Percentiles rank a stretch among this genome's conserved stretches.
These are phyloP conservation scores for Mycena epipterygia DNA, from an alignment of 768 basidiomycete genomes.

Conservation along the genomic window DNA sequence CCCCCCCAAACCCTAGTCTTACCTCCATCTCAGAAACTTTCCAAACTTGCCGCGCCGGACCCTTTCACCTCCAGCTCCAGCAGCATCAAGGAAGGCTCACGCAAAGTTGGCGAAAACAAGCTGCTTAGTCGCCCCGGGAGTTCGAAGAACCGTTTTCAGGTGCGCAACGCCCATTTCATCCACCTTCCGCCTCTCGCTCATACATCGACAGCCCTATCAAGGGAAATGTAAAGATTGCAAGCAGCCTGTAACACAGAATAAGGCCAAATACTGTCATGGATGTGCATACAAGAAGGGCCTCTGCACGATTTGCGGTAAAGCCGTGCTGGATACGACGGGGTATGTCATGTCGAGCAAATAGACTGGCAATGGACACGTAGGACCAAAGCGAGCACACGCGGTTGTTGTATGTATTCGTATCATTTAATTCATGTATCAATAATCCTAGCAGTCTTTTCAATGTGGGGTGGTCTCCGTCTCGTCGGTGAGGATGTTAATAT, in stretches of 20 bases:
- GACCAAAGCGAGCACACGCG: neutral
- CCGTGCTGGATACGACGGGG: constrained; percentile 86
- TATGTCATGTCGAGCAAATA: constrained; percentile 91
- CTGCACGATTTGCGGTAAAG: constrained; percentile 90
- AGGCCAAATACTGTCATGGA: constrained; percentile 91
- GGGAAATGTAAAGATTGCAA: constrained; percentile 92
- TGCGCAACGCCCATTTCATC: constrained; percentile 46
- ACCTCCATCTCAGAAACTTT: constrained; percentile 79
- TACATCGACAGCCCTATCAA: constrained; percentile 77
- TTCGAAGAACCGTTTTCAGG: constrained; percentile 85
- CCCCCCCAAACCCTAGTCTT: constrained; percentile 25
- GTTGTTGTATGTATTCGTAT: constrained; percentile 35
- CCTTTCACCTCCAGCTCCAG: constrained; percentile 82
- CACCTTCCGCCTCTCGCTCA: constrained; percentile 37
- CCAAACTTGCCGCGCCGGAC: constrained; percentile 91
- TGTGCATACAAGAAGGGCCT: constrained; percentile 91
- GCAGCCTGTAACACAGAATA: constrained; percentile 86
- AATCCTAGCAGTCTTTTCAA: too few relatives aligned
- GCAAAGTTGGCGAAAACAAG: constrained; percentile 90
- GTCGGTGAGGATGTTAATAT: constrained; percentile 1
- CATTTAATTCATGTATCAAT: constrained; percentile 23
- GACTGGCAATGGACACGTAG: constrained; percentile 7
- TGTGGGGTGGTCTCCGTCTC: neutral
- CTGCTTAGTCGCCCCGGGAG: constrained; percentile 77
- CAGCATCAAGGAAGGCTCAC: constrained; percentile 83